Percentiles rank a stretch among this genome's conserved stretches.
Evolutionary conservation across 345 rosid genomes (phyloP).

Genomic region (Rhodomyrtus tomentosa): DNA sequence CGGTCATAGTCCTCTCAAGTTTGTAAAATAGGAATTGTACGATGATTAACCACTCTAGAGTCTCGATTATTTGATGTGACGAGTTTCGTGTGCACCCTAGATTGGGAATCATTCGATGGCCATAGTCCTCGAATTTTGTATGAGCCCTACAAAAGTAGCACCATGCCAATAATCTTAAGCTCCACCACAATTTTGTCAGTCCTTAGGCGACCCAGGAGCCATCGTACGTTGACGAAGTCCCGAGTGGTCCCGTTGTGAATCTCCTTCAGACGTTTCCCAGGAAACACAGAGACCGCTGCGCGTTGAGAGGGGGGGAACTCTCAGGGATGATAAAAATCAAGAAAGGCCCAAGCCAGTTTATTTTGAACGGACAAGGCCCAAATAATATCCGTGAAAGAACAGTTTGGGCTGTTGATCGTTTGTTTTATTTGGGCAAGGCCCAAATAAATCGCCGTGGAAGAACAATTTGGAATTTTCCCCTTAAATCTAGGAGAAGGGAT

Average conservation of each 20-base stretch:
- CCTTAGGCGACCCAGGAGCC: not conserved
- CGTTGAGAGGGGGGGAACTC: not conserved
- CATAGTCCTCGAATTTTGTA: no score
- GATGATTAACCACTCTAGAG: not conserved
- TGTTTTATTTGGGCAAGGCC: not conserved
- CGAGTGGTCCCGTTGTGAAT: not conserved
- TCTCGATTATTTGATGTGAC: no score
- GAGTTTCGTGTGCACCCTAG: no score
- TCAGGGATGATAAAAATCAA: not conserved
- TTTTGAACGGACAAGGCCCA: not conserved
- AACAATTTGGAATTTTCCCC: not conserved
- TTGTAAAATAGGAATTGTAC: fast-evolving
- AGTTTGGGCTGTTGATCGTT: not conserved
- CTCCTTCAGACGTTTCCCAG: not conserved
- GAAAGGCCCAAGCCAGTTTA: not conserved
- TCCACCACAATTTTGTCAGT: not conserved
- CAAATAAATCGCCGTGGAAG: no score
- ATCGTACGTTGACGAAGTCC: not conserved
- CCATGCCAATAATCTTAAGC: not conserved
- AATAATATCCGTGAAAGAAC: not conserved
- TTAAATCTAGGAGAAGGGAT: not conserved
- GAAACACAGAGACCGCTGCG: not conserved
- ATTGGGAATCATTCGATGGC: no score
- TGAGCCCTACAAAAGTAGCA: not conserved
- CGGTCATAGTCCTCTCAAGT: fast-evolving